These are phyloP conservation scores for Astragalus glycyphyllos DNA, from an alignment of 306 rosid species.

Conservation along the genomic window DNA sequence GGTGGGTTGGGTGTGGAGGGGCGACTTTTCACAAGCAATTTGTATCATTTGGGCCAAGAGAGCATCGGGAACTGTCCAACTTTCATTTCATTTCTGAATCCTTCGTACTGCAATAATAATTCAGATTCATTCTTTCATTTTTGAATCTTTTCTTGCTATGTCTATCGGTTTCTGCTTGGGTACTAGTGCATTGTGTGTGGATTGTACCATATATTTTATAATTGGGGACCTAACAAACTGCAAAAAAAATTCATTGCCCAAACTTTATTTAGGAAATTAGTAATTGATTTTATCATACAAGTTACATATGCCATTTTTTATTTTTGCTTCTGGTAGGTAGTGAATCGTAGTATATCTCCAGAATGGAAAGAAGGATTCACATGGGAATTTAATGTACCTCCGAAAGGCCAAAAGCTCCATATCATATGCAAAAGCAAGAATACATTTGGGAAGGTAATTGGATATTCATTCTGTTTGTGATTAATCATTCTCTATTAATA, in stretches of 20 bases:
- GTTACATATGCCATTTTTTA: slow-evolving; percentile 27
- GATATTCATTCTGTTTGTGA: slow-evolving; percentile 24
- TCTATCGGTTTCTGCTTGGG: slow-evolving; percentile 3
- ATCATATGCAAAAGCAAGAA: slow-evolving; percentile 97
- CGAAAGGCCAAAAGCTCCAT: slow-evolving; percentile 95
- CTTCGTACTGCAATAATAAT: slow-evolving; percentile 4
- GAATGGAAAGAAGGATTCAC: slow-evolving; percentile 99
- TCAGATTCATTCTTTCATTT: background rate
- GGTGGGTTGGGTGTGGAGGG: too few species aligned
- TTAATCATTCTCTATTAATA: slow-evolving; percentile 13
- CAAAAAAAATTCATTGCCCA: slow-evolving; percentile 5
- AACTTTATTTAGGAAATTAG: slow-evolving; percentile 8
- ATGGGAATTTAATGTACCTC: slow-evolving; percentile 97
- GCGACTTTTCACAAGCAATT: too few species aligned
- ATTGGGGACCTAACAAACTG: slow-evolving; percentile 12
- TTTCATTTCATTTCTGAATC: too few species aligned
- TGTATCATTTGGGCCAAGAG: too few species aligned
- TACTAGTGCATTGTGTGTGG: too few species aligned
- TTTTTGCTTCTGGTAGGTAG: slow-evolving; percentile 63
- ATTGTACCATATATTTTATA: background rate
- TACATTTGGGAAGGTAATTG: slow-evolving; percentile 94
- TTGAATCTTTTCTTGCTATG: too few species aligned
- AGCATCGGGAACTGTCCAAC: background rate
- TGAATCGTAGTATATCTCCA: slow-evolving; percentile 84
- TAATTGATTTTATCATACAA: slow-evolving; percentile 39